phyloP scores from a whole-genome alignment of 2,329 filamentous ascomycete species.

The Periconia macrospinosa region DNA sequence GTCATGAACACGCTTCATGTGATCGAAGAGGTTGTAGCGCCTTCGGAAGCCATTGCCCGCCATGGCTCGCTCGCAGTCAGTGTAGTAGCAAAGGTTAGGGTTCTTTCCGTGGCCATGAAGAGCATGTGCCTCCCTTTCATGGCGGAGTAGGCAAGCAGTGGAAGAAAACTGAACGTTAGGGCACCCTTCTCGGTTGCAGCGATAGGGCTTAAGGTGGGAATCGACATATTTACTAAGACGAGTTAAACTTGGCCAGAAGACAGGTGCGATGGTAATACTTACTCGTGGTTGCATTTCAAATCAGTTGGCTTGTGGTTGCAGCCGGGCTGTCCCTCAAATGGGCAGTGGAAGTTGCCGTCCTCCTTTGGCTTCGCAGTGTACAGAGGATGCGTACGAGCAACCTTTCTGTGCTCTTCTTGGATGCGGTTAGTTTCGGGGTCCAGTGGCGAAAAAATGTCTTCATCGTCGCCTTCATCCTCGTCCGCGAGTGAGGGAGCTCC shows the following conservation, averaged over 20 bases:
- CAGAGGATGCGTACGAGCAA: slow-evolving; percentile 60
- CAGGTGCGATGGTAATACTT: slow-evolving; percentile 48
- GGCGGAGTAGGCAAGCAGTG: slow-evolving; percentile 89
- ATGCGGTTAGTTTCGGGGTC: slow-evolving; percentile 36
- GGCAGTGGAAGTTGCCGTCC: slow-evolving; percentile 92
- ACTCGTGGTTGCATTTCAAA: slow-evolving; percentile 99
- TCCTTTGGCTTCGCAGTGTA: slow-evolving; percentile 68
- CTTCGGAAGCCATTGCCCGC: slow-evolving; percentile 88
- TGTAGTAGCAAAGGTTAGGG: slow-evolving; percentile 85
- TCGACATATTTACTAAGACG: slow-evolving; percentile 85
- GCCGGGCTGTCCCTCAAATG: slow-evolving; percentile 71
- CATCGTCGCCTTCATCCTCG: slow-evolving; percentile 32
- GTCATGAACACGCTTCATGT: slow-evolving; percentile 92
- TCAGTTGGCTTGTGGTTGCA: slow-evolving; percentile 93
- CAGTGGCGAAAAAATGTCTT: slow-evolving; percentile 26
- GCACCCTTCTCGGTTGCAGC: slow-evolving; percentile 84
- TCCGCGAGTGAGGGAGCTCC: slow-evolving; percentile 22
- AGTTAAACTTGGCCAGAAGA: slow-evolving; percentile 12
- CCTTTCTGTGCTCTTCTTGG: slow-evolving; percentile 42
- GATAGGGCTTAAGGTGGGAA: slow-evolving; percentile 94
- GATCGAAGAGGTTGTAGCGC: slow-evolving; percentile 93
- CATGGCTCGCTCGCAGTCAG: slow-evolving; percentile 81
- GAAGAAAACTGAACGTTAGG: slow-evolving; percentile 89
- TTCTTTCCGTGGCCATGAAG: slow-evolving; percentile 94
- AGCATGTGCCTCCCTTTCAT: slow-evolving; percentile 93